Conservation (phyloP, 208 protist species). For the Herpetomonas samuelpessoai region DNA sequence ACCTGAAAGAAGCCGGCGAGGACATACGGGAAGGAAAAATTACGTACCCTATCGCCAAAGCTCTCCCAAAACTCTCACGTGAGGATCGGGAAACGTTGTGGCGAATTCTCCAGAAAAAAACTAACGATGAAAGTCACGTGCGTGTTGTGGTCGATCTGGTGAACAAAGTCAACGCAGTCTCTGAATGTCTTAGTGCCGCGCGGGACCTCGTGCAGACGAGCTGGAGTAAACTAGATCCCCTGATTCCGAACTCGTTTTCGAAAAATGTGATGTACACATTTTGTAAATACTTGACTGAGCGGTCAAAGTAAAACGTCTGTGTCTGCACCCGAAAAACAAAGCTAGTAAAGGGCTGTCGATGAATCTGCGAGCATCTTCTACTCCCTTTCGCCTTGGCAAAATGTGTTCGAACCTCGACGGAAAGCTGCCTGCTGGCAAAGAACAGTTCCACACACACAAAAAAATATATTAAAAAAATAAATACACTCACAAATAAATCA, state of each 20-base stretch:
- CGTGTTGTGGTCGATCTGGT: conserved; percentile 23
- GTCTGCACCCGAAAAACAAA: not conserved
- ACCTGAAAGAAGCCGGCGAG: conserved; percentile 37
- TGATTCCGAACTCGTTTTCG: conserved; percentile 38
- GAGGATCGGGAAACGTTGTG: conserved; percentile 35
- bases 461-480: too few relatives aligned
- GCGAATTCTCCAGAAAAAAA: conserved; percentile 22
- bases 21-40: conserved; percentile 58
- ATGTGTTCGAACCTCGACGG: too few relatives aligned
- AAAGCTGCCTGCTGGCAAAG: too few relatives aligned
- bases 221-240: conserved; percentile 37
- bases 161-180: conserved; percentile 18
- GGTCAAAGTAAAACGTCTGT: conserved; percentile 15
- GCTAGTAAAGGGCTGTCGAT: too few relatives aligned
- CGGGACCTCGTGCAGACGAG: conserved; percentile 21
- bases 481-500: too few relatives aligned
- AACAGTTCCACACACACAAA: too few relatives aligned
- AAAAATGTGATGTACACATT: conserved; percentile 58
- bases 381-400: too few relatives aligned
- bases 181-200: conserved; percentile 36
- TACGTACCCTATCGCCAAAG: conserved; percentile 56
- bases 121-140: conserved; percentile 20
- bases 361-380: too few relatives aligned
- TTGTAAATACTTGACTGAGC: conserved; percentile 31
- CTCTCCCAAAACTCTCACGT: conserved; percentile 27